Evolutionary conservation across 495 filamentous ascomycete species (phyloP).

Genomic region (Tuber borchii): DNA sequence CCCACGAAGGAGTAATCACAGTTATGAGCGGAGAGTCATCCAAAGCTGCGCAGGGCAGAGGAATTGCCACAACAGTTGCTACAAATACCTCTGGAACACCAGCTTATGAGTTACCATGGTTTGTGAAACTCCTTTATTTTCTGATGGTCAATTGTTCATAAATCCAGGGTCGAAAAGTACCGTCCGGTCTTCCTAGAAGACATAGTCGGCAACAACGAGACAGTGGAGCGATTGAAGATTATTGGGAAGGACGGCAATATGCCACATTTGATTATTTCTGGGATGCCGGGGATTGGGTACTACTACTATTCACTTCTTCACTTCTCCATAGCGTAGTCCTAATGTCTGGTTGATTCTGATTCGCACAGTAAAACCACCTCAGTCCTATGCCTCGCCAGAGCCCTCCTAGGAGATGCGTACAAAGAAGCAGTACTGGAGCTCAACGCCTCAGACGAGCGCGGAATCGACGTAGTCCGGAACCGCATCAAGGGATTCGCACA

Average conservation of each 20-base stretch:
- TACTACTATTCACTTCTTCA: too few species aligned
- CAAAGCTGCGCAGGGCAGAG: constrained; percentile 53
- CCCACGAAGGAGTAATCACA: background rate
- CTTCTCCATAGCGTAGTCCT: background rate
- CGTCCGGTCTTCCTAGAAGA: constrained; percentile 90
- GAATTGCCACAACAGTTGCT: background rate
- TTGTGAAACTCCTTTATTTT: constrained; percentile 34
- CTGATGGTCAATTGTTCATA: background rate
- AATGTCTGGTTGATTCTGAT: too few species aligned
- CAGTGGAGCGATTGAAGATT: constrained; percentile 93
- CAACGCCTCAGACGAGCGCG: constrained; percentile 93
- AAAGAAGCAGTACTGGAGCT: constrained; percentile 96
- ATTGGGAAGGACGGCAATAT: constrained; percentile 99
- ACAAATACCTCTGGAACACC: constrained; percentile 51
- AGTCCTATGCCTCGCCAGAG: constrained; percentile 84
- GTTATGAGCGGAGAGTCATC: constrained; percentile 64
- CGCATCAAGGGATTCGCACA: constrained; percentile 98
- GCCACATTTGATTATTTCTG: constrained; percentile 98
- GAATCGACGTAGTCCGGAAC: constrained; percentile 97
- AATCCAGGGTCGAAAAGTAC: constrained; percentile 92
- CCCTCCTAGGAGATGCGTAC: constrained; percentile 86
- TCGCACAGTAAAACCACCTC: constrained; percentile 73
- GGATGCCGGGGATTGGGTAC: constrained; percentile 91
- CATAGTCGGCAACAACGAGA: constrained; percentile 95
- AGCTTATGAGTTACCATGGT: constrained; percentile 91